Evolutionary conservation across 2,329 filamentous ascomycete genomes (phyloP), one percentile per base, ranked within the genome.

Genomic region (Neophaeococcomyces mojaviensis): DNA sequence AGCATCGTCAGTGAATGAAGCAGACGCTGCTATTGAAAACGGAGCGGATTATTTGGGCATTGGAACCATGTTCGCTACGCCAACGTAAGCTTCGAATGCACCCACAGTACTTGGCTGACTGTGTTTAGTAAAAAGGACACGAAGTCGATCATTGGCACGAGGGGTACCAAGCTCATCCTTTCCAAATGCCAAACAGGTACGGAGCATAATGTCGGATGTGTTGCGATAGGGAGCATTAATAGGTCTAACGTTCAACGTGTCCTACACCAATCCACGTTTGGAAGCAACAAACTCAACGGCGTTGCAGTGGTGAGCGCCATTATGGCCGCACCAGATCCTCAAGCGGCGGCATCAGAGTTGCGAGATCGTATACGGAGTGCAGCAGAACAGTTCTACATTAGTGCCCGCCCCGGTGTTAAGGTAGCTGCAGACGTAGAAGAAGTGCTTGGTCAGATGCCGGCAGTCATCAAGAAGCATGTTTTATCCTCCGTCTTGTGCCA

Each of bases 31-130:
- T 1, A 83, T 85, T 48, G 68, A 76, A 41, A 77, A 76, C 41
- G 88, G 88, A n/a, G 88, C 89, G 22, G 81, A 92, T 64, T 97
- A 97, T 64, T 72, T 97, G 3, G 92, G 90, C 15, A 81, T 97
- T 39, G 90, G 92, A 20, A 92, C 90, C 1, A 79, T 96, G 52
- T 96, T 85, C 66, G 79, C 88, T 13, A 97, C 90, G 1, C 66
- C 79, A 39, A 95, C 88, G 77, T 44, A 36, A 35, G 41, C 9
- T 13, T n/a, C 30, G 19, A 15, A 7, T 22, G 9, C 12, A 20
- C 41, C n/a, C 8, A 5, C 8, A 8, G 10, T 22, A 7, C n/a
- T 22, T 7, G 7, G 19, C 41, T 44, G 22, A 44, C 13, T 83
- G 0, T 24, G 19, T 26, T 7, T 22, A 44, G 41, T 8, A 95